Percentiles rank a stretch among this genome's conserved stretches.
Evolutionary conservation across 2,329 filamentous ascomycete genomes (phyloP).

Genomic region (Zymoseptoria pseudotritici): DNA sequence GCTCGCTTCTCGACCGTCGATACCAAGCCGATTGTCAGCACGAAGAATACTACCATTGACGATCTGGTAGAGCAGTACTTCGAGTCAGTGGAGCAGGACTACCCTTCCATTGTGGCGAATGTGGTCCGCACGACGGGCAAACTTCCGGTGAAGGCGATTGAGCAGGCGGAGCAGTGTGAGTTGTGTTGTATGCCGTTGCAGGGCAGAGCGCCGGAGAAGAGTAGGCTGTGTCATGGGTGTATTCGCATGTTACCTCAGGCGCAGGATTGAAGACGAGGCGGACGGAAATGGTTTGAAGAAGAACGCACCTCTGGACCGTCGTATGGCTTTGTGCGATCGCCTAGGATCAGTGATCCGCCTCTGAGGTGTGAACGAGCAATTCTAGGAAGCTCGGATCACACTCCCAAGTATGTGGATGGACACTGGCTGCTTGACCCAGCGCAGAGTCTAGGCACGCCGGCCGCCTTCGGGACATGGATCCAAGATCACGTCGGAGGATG

Average conservation of each 20-base stretch:
- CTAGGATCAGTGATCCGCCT: no score
- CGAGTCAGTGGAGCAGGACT: conserved; percentile 72
- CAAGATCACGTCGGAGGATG: no score
- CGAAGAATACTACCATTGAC: conserved; percentile 79
- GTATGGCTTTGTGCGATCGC: no score
- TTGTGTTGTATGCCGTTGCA: conserved; percentile 61
- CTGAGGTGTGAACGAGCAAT: no score
- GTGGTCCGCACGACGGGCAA: conserved; percentile 89
- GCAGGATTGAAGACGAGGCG: conserved; percentile 1
- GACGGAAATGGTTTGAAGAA: no score
- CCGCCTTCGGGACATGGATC: no score
- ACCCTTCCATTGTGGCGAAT: conserved; percentile 87
- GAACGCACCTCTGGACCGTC: no score
- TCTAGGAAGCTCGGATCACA: no score
- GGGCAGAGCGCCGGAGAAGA: conserved; percentile 24
- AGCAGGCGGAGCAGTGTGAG: conserved; percentile 44
- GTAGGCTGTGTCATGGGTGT: conserved; percentile 64
- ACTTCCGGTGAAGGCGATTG: conserved; percentile 47
- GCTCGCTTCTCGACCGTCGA: conserved; percentile 28
- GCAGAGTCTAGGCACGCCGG: no score
- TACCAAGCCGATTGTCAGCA: conserved; percentile 44
- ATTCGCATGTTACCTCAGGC: conserved; percentile 27
- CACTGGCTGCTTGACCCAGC: no score
- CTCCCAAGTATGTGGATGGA: no score
- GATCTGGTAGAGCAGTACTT: conserved; percentile 88